Evolutionary conservation across 192 early-diverging fungal species (phyloP).

Genomic region (Coemansia sp.): DNA sequence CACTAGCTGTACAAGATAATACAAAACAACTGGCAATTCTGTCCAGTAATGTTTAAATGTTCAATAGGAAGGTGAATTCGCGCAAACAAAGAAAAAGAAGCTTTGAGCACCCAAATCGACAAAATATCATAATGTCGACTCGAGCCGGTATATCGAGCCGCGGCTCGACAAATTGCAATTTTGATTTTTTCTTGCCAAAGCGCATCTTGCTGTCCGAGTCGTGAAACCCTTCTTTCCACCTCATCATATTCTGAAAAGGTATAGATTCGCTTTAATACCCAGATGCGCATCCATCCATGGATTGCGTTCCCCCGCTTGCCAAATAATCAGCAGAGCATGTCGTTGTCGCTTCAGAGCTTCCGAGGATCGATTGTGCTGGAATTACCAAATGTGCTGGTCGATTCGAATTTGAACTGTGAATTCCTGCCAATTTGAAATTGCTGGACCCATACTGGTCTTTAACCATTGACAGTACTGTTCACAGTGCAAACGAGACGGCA

Average conservation of each 20-base stretch:
- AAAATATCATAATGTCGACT: neutral
- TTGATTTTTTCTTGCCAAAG: neutral
- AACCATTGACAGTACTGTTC: too few relatives aligned
- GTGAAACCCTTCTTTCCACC: neutral
- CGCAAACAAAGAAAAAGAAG: neutral
- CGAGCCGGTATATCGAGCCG: neutral
- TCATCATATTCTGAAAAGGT: conserved; percentile 10
- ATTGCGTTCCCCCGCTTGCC: neutral
- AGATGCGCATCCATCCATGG: conserved; percentile 18
- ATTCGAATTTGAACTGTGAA: too few relatives aligned
- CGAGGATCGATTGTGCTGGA: neutral
- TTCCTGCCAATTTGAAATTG: too few relatives aligned
- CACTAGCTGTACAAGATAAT: neutral
- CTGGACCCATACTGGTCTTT: too few relatives aligned
- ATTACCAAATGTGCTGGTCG: too few relatives aligned
- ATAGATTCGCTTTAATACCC: conserved; percentile 1
- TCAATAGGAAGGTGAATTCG: neutral
- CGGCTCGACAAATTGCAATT: neutral
- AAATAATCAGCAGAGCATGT: conserved; percentile 5
- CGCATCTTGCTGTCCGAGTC: neutral
- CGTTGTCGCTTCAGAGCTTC: neutral
- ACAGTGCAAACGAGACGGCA: too few relatives aligned
- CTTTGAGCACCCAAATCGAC: neutral
- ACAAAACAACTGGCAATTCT: neutral
- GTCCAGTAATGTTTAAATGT: neutral